phyloP scores from a whole-genome alignment of 345 rosid genomes.

The Dovyalis caffra region DNA sequence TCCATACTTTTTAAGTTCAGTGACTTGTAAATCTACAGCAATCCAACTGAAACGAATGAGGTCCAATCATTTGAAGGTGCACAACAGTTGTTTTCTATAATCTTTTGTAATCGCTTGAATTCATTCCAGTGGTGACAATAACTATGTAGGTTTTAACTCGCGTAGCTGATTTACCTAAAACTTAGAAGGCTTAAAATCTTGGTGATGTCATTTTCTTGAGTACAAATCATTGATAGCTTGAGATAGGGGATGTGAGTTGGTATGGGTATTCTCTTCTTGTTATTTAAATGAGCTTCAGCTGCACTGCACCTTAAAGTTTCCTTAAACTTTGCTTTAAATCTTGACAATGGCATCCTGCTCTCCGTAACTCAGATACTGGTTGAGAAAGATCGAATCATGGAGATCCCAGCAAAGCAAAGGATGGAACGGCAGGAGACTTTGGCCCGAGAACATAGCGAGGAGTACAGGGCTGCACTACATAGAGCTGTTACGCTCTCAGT shows the following conservation, averaged over 20 bases:
- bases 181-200: neutral
- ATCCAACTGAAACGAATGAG: neutral
- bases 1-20: neutral
- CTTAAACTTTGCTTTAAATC: neutral
- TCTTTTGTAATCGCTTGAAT: neutral
- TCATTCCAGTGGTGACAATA: neutral
- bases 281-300: neutral
- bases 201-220: neutral
- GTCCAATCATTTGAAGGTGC: neutral
- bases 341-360: neutral
- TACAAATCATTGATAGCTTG: too few species aligned
- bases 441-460: conserved; percentile 63
- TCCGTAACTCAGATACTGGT: conserved; percentile 52
- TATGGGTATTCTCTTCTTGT: neutral
- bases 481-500: conserved; percentile 76
- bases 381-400: conserved; percentile 65
- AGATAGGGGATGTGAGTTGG: neutral
- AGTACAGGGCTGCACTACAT: conserved; percentile 77
- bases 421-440: conserved; percentile 85
- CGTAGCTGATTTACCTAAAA: neutral
- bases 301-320: neutral
- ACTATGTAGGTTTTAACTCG: neutral
- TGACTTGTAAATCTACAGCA: neutral
- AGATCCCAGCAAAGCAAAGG: conserved; percentile 70
- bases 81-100: neutral